Percentiles rank a stretch among this genome's conserved stretches.
Conservation (phyloP, 208 protist species). For the Naegleria gruberi region DNA sequence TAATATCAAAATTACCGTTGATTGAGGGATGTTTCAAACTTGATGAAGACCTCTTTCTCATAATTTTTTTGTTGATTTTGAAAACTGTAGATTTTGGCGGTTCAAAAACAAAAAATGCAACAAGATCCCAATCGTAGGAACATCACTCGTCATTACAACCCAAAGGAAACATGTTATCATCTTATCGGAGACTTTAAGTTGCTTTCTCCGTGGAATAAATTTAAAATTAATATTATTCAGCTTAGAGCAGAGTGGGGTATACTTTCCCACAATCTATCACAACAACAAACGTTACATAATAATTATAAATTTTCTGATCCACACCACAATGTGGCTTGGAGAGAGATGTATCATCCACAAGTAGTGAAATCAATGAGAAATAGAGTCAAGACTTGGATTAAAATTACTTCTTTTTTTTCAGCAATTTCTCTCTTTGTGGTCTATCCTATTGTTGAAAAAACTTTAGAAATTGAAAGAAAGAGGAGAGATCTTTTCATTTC, state of each 20-base stretch:
- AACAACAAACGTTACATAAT: not conserved
- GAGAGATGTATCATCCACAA: not conserved
- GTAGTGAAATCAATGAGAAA: not conserved
- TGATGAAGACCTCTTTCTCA: too few relatives aligned
- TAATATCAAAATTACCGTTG: too few relatives aligned
- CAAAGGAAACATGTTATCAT: not conserved
- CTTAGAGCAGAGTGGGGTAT: not conserved
- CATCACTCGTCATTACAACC: not conserved
- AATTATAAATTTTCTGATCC: not conserved
- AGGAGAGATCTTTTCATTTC: not conserved
- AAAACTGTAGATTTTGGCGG: too few relatives aligned
- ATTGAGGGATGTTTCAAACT: too few relatives aligned
- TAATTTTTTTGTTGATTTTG: too few relatives aligned
- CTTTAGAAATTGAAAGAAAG: not conserved
- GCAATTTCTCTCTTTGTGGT: not conserved
- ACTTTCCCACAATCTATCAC: not conserved
- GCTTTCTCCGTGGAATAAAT: not conserved
- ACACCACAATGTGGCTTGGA: not conserved
- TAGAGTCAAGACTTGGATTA: not conserved
- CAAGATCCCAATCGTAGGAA: too few relatives aligned
- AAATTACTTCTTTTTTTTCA: not conserved
- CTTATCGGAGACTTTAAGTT: not conserved
- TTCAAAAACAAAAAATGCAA: too few relatives aligned
- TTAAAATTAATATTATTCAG: not conserved
- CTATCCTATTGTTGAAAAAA: not conserved